Evolutionary conservation across 495 filamentous ascomycete species (phyloP).

Genomic region (Neurospora terricola): DNA sequence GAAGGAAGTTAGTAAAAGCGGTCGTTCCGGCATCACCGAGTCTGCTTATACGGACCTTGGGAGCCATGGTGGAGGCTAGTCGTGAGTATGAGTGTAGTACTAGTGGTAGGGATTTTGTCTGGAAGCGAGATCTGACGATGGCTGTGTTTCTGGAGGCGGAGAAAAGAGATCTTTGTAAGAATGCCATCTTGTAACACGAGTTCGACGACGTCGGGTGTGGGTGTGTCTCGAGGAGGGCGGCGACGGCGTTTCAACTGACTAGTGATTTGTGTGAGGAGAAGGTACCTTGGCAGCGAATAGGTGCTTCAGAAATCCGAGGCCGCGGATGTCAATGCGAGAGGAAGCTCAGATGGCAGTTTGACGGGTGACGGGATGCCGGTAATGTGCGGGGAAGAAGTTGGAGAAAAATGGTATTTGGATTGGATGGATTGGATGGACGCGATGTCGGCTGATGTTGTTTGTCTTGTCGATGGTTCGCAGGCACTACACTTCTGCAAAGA

Average conservation of each 20-base stretch:
- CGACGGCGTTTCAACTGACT: not conserved
- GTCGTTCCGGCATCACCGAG: not conserved
- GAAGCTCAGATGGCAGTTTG: not conserved
- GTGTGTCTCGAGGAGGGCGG: not conserved
- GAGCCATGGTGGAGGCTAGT: conserved; percentile 33
- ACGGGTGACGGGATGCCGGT: not conserved
- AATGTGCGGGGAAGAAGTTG: not conserved
- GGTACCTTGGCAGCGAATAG: not conserved
- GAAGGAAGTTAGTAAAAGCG: not conserved
- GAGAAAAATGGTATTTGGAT: not conserved
- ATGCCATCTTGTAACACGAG: conserved; percentile 11
- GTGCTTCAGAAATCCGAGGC: not conserved
- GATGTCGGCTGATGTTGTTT: not conserved
- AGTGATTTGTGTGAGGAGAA: not conserved
- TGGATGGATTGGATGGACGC: not conserved
- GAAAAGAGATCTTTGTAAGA: conserved; percentile 26
- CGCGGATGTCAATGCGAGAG: not conserved
- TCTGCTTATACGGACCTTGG: conserved; percentile 24
- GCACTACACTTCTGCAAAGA: not conserved
- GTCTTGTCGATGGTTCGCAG: not conserved
- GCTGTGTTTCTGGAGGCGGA: conserved; percentile 19
- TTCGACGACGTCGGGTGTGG: not conserved
- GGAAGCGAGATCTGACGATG: conserved; percentile 23
- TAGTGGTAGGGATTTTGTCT: conserved; percentile 24
- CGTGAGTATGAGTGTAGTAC: conserved; percentile 14